A percentile compares a stretch with the other conserved stretches of the same genome.
Conservation (phyloP, 148 eudicot species). For the Mesembryanthemum crystallinum region DNA sequence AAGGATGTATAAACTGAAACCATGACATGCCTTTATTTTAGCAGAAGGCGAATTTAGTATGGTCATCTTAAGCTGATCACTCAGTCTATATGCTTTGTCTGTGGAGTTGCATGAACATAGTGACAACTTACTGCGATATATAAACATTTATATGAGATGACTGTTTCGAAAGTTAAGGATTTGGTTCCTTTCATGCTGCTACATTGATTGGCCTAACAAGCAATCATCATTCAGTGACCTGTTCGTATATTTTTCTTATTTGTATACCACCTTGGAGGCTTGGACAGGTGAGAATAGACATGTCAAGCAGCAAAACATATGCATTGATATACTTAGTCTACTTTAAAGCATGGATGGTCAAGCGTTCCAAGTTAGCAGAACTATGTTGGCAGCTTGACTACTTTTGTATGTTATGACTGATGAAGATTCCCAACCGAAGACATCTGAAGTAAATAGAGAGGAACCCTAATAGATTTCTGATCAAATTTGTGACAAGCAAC, state of each 20-base stretch:
- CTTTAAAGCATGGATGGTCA: background rate
- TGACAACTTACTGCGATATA: background rate
- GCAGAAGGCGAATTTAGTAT: no score
- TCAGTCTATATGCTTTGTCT: no score
- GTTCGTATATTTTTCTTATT: background rate
- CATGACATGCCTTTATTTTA: no score
- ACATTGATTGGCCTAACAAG: no score
- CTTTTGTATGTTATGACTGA: background rate
- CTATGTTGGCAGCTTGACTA: background rate
- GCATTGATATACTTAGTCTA: background rate
- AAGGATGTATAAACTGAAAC: no score
- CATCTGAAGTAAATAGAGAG: background rate
- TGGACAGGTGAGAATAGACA: background rate
- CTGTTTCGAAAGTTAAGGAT: background rate
- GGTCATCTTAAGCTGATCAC: no score
- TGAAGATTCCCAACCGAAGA: background rate
- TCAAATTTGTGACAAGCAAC: background rate
- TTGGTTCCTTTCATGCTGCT: no score
- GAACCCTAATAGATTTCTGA: background rate
- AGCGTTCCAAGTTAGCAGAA: background rate
- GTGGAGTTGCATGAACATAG: no score
- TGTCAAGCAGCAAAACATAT: background rate
- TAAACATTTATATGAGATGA: background rate
- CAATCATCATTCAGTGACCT: no score
- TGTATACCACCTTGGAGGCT: background rate